Base-by-base conservation (phyloP, 2,329 filamentous ascomycete genomes). In the Aphanocladium album region DNA sequence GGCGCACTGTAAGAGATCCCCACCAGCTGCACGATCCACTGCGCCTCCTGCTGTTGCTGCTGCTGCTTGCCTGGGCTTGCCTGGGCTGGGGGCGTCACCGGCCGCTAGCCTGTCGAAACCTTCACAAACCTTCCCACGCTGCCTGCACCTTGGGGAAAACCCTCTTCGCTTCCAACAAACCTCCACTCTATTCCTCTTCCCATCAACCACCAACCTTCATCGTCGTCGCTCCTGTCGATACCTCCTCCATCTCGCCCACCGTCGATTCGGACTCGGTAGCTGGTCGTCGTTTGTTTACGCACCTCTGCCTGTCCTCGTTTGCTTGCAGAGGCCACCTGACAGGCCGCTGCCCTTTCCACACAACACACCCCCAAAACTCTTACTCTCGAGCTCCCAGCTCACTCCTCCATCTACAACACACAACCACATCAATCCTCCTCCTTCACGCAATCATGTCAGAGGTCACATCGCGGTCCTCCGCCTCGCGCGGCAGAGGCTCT, bases 401-500 rank as follows among this genome's bases (percentile, higher is more conserved):
- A n/a, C 43, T 46, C 16, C 47, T 61, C 66, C 67, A 64, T 64
- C 66, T n/a, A n/a, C n/a, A n/a, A n/a, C n/a, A 64, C 68, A 64
- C 67, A 47, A 47, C 47, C 57, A 46, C 37, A 60, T 27, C 57
- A 53, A 53, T 41, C 27, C 57, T 39, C 39, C 16, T 30, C 37
- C 16, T 53, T 65, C 67, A 65, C 67, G 67, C 67, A 69, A 78
- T 76, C 80, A 98, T 98, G 95, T 96, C 95, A 84, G 93, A 98
- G 85, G 86, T 90, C 80, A 89, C 92, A 83, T 85, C 89, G 79
- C 86, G 93, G 84, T 84, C 89, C 75, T 84, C 87, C 77, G 87
- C 90, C 79, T 78, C 87, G 82, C 91, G 93, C 80, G 93, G 93
- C 79, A 89, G 95, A 85, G 91, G 91, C 80, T 89, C 91, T 76